Percentiles rank a stretch among this genome's conserved stretches.
These are phyloP conservation scores for Symbiodinium natans DNA, from an alignment of 73 alveolate genomes.

Conservation along the genomic window DNA sequence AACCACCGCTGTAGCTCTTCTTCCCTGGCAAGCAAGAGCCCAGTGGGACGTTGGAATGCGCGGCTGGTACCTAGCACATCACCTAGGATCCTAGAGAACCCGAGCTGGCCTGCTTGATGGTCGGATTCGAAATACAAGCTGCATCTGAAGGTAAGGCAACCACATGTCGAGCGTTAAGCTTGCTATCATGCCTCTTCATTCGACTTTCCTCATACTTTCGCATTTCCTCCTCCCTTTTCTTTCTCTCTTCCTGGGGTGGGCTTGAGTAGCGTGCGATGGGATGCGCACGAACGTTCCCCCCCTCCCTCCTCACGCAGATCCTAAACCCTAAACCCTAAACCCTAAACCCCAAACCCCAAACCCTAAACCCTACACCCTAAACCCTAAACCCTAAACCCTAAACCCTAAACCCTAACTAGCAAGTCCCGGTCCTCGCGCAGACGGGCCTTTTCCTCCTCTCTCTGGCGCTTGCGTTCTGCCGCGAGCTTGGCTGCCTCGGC, in stretches of 20 bases:
- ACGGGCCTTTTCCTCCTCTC: constrained; percentile 70
- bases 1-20: constrained; percentile 85
- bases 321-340: neutral
- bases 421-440: constrained; percentile 39
- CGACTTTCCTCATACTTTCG: constrained; percentile 79
- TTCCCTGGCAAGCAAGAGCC: constrained; percentile 24
- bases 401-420: neutral
- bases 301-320: neutral
- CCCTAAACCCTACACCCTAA: neutral
- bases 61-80: neutral
- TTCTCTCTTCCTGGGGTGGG: constrained; percentile 53
- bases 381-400: neutral
- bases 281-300: neutral
- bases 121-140: too few relatives aligned
- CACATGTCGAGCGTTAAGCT: neutral
- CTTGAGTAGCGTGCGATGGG: neutral
- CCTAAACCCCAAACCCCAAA: neutral
- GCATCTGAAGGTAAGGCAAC: neutral
- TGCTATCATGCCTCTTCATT: constrained; percentile 14
- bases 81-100: neutral
- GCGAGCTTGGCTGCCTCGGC: constrained; percentile 22
- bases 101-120: too few relatives aligned
- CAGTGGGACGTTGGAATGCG: neutral
- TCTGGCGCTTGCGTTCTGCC: constrained; percentile 31
- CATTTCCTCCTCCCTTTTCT: constrained; percentile 66